phyloP scores from a whole-genome alignment of 2,329 filamentous ascomycete genomes.

The Scedosporium apiospermum region DNA sequence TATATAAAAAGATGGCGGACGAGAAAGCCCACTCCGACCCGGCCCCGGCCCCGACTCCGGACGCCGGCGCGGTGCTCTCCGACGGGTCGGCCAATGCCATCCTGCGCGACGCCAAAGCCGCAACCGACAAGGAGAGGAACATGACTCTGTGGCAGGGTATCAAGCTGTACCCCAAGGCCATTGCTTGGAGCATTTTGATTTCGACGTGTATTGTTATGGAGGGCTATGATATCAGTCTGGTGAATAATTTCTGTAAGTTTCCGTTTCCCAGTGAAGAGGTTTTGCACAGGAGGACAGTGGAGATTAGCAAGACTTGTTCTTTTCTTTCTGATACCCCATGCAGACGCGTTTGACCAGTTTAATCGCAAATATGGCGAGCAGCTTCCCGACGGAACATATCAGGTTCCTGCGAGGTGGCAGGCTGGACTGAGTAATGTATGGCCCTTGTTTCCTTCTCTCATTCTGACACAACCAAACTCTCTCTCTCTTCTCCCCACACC shows the following conservation, averaged over 20 bases:
- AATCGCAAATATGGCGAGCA: conserved; percentile 17
- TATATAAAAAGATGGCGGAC: background rate
- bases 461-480: conserved; percentile 17
- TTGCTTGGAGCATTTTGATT: conserved; percentile 26
- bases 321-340: background rate
- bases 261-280: conserved; percentile 30
- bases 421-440: conserved; percentile 19
- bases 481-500: conserved; percentile 21
- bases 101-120: conserved; percentile 16
- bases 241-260: conserved; percentile 28
- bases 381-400: conserved; percentile 13
- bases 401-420: conserved; percentile 41
- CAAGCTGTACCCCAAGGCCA: conserved; percentile 58
- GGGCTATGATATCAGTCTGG: conserved; percentile 26
- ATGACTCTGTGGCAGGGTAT: conserved; percentile 72
- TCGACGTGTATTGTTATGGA: conserved; percentile 33
- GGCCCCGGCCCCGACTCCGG: background rate
- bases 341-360: conserved; percentile 15
- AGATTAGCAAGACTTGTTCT: too few species aligned
- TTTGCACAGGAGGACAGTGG: too few species aligned
- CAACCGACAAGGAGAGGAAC: conserved; percentile 52
- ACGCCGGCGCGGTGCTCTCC: background rate
- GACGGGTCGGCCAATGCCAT: background rate
- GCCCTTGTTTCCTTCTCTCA: conserved; percentile 28
- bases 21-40: background rate